Evolutionary conservation across 139 green algal species (phyloP).

Genomic region (Coccomyxa sp.): DNA sequence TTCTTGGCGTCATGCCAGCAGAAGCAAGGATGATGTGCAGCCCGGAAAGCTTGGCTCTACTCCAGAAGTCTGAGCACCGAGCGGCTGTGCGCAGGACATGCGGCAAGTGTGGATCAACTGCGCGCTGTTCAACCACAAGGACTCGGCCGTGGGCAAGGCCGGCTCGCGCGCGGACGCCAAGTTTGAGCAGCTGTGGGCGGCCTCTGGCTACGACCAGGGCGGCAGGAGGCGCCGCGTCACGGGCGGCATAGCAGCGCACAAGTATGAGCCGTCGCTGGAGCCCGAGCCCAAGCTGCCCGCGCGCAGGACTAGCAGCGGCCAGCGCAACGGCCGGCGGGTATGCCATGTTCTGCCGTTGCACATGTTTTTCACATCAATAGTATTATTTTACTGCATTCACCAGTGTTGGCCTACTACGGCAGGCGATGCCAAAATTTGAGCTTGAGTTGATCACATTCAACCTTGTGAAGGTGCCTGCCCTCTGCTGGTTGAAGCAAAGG

Average conservation of each 20-base stretch:
- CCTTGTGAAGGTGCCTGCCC: neutral
- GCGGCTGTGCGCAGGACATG: conserved; percentile 9
- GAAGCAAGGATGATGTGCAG: too few species aligned
- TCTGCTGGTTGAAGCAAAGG: neutral
- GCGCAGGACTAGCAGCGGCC: neutral
- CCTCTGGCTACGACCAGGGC: conserved; percentile 10
- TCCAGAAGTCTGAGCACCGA: too few species aligned
- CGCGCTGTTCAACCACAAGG: conserved; percentile 42
- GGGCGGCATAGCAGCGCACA: conserved; percentile 15
- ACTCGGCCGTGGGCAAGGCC: conserved; percentile 5
- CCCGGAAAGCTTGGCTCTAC: too few species aligned
- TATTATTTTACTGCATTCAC: neutral
- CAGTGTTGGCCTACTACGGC: too few species aligned
- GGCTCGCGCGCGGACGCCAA: neutral
- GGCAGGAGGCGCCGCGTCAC: conserved; percentile 5
- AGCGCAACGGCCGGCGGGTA: neutral
- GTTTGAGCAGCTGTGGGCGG: conserved; percentile 18
- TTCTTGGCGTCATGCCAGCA: too few species aligned
- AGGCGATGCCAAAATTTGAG: too few species aligned
- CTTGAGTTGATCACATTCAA: neutral
- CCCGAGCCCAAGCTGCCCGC: neutral
- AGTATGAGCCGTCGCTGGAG: conserved; percentile 7
- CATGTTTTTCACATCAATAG: neutral
- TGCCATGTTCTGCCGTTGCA: neutral
- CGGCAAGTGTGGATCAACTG: conserved; percentile 53